Conservation (phyloP, 768 basidiomycete species). For the Mycena rebaudengoi region DNA sequence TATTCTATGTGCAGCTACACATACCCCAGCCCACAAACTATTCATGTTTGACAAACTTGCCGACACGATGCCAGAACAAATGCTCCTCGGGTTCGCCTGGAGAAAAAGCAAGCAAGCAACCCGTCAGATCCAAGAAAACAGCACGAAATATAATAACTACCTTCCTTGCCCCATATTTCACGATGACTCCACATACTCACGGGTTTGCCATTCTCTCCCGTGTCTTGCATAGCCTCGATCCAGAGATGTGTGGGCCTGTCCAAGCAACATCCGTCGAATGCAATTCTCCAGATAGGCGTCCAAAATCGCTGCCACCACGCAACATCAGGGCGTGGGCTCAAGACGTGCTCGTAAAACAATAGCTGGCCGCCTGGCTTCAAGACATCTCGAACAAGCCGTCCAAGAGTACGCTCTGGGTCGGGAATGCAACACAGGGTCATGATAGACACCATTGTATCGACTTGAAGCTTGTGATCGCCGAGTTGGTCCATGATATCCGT, state of each 20-base stretch:
- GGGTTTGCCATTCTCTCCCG: constrained; percentile 31
- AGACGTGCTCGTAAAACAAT: constrained; percentile 77
- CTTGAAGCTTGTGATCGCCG: constrained; percentile 31
- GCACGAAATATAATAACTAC: too few species aligned
- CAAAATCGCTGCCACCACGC: constrained; percentile 79
- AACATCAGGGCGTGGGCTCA: constrained; percentile 59
- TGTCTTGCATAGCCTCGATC: constrained; percentile 45
- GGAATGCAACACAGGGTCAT: constrained; percentile 76
- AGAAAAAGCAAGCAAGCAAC: too few species aligned
- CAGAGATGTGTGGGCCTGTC: constrained; percentile 65
- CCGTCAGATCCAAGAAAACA: too few species aligned
- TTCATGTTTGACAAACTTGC: constrained; percentile 61
- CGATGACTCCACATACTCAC: constrained; percentile 58
- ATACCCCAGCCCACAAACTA: too few species aligned
- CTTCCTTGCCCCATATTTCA: constrained; percentile 56
- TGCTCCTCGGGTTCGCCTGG: constrained; percentile 63
- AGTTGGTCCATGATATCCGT: constrained; percentile 53
- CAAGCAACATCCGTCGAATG: constrained; percentile 71
- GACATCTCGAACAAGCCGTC: constrained; percentile 54
- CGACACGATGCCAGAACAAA: constrained; percentile 68
- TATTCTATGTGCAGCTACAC: too few species aligned
- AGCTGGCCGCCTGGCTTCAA: constrained; percentile 72
- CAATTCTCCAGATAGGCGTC: constrained; percentile 71
- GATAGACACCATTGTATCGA: constrained; percentile 72
- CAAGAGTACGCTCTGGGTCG: constrained; percentile 56